These are phyloP conservation scores for Flaveria floridana DNA, from an alignment of 140 eudicot species.

Conservation along the genomic window DNA sequence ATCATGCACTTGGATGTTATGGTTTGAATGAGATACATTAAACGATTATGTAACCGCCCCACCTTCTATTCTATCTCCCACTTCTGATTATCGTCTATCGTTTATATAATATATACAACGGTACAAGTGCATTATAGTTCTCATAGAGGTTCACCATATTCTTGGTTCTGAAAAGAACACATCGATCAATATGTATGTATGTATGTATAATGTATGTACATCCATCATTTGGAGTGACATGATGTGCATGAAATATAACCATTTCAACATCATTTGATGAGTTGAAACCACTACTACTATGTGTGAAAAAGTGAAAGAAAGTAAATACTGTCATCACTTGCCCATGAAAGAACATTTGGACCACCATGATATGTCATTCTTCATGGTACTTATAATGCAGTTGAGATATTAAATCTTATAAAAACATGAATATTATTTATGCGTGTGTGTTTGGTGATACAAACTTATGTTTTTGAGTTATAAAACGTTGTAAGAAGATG, in stretches of 20 bases:
- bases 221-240: constrained; percentile 16
- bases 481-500: constrained; percentile 13
- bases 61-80: too few relatives aligned
- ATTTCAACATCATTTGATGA: constrained; percentile 35
- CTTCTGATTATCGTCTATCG: too few relatives aligned
- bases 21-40: too few relatives aligned
- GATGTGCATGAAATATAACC: constrained; percentile 44
- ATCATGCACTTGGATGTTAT: too few relatives aligned
- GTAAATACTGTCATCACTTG: constrained; percentile 16
- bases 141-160: too few relatives aligned
- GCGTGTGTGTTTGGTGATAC: not conserved
- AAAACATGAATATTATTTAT: not conserved
- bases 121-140: too few relatives aligned
- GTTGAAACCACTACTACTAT: constrained; percentile 17
- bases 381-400: constrained; percentile 26
- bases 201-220: not conserved
- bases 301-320: constrained; percentile 16
- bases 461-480: not conserved
- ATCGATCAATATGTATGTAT: not conserved
- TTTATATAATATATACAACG: too few relatives aligned
- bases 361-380: constrained; percentile 42
- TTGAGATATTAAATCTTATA: not conserved
- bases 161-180: too few relatives aligned
- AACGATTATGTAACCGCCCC: too few relatives aligned
- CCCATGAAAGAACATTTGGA: constrained; percentile 28